Base-by-base conservation (phyloP, 805 yeast genomes). In the Teunomyces aglyptinius region DNA sequence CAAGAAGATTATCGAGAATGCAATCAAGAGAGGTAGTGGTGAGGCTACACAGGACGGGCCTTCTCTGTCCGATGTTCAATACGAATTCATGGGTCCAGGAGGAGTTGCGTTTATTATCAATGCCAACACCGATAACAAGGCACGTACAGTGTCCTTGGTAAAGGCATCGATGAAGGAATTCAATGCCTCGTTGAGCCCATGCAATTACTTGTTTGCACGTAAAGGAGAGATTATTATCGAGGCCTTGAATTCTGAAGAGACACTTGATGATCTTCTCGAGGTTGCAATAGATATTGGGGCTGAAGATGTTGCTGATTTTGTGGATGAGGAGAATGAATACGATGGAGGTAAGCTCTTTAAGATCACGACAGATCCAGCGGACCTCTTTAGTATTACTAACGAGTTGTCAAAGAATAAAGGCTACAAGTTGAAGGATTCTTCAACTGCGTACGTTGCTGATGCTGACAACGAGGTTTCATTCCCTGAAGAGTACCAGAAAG, bases 61-160 rank as follows among this genome's bases (percentile, higher is more conserved):
- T 24, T 65, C 66, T 20, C 64, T 76, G 10, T 48, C 58, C 12
- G 76, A 68, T 11, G 87, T 83, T 26, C 62, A 78, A 8, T 94
- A 91, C 65, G 98, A 94, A 63, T 96, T 94, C 12, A 73, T 90
- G 63, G 97, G 92, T 0, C 97, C 97, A 0, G 95, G 91, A 1
- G 97, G 97, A 2, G 88, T 88, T 2, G 87, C 96, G 0, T 73
- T 90, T 39, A 78, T 92, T 3, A 82, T 92, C 4, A 96, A 89
- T 58, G 91, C 96, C 0, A 73, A 83, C 41, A 92, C 98, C 0
- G 97, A 92, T 61, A 92, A 89, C 65, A 89, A 86, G 64, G 82
- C 86, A 49, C 73, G 98, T 43, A 84, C 97, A 0, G 78, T 89
- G 29, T 85, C 87, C 12, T 75, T 77, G 41, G 84, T 94, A 6